Percentiles rank a stretch among this genome's conserved stretches.
These are phyloP conservation scores for Cutaneotrichosporon sp. DNA, from an alignment of 1,284 basidiomycete genomes.

Conservation along the genomic window DNA sequence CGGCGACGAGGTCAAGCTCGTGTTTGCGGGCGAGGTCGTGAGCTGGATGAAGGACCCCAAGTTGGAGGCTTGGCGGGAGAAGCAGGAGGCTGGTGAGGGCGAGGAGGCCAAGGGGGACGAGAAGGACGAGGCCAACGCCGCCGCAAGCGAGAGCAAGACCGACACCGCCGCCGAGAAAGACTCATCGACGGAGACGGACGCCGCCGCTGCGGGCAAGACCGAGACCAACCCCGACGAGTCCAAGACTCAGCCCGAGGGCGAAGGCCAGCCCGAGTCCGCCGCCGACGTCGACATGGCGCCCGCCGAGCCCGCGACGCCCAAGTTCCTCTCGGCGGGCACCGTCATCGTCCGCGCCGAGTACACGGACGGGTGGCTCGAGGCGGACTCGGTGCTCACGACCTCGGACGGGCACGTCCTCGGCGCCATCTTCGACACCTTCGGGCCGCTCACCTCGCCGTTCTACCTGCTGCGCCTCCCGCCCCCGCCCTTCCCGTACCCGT, in stretches of 20 bases:
- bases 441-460: constrained; percentile 59
- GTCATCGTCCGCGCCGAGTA: constrained; percentile 52
- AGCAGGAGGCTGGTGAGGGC: constrained; percentile 16
- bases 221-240: constrained; percentile 3
- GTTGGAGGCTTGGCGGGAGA: constrained; percentile 43
- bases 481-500: constrained; percentile 48
- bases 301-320: constrained; percentile 26
- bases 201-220: constrained; percentile 1
- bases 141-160: no score
- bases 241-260: no score
- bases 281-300: background rate
- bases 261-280: background rate
- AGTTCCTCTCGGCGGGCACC: constrained; percentile 51
- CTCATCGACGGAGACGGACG: constrained; percentile 4
- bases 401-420: constrained; percentile 58
- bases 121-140: no score
- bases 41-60: constrained; percentile 50
- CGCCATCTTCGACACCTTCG: constrained; percentile 60
- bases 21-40: constrained; percentile 54
- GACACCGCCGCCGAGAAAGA: no score
- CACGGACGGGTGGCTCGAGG: constrained; percentile 55
- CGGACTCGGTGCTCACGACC: constrained; percentile 58
- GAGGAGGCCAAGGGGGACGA: no score
- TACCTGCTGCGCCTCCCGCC: constrained; percentile 54
- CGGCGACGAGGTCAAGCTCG: constrained; percentile 40